These are phyloP conservation scores for Jamesozyma jinghongensis DNA, from an alignment of 805 yeast genomes.

Conservation along the genomic window DNA sequence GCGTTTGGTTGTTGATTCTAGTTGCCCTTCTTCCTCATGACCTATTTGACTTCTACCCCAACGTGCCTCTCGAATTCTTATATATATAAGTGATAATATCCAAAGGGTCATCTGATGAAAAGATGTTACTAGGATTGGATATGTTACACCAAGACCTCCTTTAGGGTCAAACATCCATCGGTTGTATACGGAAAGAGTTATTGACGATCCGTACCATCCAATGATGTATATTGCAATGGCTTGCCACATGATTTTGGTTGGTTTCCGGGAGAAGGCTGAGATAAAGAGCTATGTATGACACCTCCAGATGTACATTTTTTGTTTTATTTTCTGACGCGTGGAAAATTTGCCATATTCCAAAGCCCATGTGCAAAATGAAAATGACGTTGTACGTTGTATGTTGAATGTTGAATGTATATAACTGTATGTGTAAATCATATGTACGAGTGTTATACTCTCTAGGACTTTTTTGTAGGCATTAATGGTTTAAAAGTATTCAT, in stretches of 20 bases:
- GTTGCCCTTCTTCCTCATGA: not conserved
- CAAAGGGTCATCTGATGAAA: slow-evolving; percentile 68
- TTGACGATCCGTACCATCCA: slow-evolving; percentile 67
- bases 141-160: slow-evolving; percentile 63
- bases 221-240: slow-evolving; percentile 8
- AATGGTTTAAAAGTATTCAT: slow-evolving; percentile 24
- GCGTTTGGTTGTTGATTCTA: not conserved
- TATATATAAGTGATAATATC: slow-evolving; percentile 42
- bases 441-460: not conserved
- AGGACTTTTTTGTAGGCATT: slow-evolving; percentile 19
- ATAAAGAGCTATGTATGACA: not conserved
- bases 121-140: slow-evolving; percentile 77
- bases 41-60: no score
- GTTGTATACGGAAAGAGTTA: slow-evolving; percentile 71
- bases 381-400: no score
- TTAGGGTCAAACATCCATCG: slow-evolving; percentile 89
- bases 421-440: no score
- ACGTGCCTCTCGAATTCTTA: slow-evolving; percentile 14
- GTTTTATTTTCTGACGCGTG: no score
- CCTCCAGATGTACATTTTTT: not conserved
- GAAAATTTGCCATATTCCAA: no score
- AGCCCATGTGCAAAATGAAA: no score
- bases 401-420: no score
- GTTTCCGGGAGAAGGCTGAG: slow-evolving; percentile 1
- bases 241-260: slow-evolving; percentile 1